Conservation (phyloP, 1,284 basidiomycete species). For the Ganoderma meredithae region DNA sequence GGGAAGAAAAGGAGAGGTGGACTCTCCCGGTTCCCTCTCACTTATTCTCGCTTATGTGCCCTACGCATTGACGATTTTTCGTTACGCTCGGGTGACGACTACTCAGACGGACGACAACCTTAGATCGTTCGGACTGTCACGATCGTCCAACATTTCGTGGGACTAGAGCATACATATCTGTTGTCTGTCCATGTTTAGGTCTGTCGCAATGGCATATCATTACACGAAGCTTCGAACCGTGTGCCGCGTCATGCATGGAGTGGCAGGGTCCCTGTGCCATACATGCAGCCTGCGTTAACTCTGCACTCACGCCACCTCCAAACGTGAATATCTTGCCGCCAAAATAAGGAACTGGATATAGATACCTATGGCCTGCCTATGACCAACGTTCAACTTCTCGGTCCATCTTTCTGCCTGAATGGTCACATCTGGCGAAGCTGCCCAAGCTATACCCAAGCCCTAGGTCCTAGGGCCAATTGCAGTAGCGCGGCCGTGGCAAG, state of each 20-base stretch:
- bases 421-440: neutral
- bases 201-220: neutral
- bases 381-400: neutral
- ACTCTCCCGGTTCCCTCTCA: constrained; percentile 18
- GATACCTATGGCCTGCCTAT: constrained; percentile 1
- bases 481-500: neutral
- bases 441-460: neutral
- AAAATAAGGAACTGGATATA: neutral
- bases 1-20: constrained; percentile 28
- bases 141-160: neutral
- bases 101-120: constrained; percentile 22
- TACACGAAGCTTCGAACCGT: neutral
- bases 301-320: constrained; percentile 2
- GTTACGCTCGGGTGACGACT: constrained; percentile 23
- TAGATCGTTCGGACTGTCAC: constrained; percentile 15
- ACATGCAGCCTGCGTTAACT: neutral
- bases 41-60: constrained; percentile 28
- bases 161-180: constrained; percentile 3
- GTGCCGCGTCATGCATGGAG: neutral
- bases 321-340: neutral
- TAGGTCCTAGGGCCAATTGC: constrained; percentile 22
- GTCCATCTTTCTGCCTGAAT: neutral
- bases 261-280: neutral
- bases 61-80: constrained; percentile 25
- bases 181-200: constrained; percentile 9